These are phyloP conservation scores for Xerocomus minutiporus DNA, from an alignment of 1,284 basidiomycete genomes.

Conservation along the genomic window DNA sequence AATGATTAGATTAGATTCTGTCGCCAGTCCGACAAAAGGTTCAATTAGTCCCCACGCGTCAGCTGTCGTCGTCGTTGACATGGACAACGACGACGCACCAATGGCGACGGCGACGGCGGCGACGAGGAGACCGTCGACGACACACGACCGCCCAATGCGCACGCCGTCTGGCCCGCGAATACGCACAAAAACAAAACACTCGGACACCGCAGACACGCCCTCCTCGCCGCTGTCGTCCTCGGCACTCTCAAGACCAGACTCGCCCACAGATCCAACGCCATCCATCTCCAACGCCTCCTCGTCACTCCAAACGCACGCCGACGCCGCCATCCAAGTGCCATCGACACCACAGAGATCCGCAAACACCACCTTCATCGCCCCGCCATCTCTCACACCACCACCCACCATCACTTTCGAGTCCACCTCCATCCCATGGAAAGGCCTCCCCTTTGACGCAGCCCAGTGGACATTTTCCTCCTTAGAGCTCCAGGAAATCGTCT, in stretches of 20 bases:
- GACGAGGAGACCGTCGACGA: slow-evolving; percentile 8
- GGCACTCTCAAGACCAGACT: slow-evolving; percentile 1
- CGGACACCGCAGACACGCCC: slow-evolving; percentile 12
- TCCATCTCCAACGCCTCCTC: slow-evolving; percentile 1
- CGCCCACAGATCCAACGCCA: background rate
- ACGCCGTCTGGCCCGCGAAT: slow-evolving; percentile 23
- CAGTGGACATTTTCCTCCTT: slow-evolving; percentile 67
- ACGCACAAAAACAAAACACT: slow-evolving; percentile 14
- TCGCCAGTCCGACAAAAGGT: background rate
- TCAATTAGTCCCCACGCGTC: background rate
- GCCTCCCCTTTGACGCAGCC: slow-evolving; percentile 65
- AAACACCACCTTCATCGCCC: slow-evolving; percentile 16
- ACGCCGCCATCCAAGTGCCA: slow-evolving; percentile 15
- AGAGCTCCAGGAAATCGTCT: slow-evolving; percentile 70
- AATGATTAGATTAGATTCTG: background rate
- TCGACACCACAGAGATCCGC: slow-evolving; percentile 1
- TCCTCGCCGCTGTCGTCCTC: slow-evolving; percentile 3
- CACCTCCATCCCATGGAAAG: slow-evolving; percentile 55
- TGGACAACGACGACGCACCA: slow-evolving; percentile 17
- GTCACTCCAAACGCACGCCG: background rate
- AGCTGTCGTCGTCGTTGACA: background rate
- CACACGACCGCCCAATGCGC: slow-evolving; percentile 23
- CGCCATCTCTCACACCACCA: slow-evolving; percentile 41
- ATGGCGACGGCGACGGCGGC: background rate
- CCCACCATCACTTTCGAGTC: slow-evolving; percentile 55